phyloP scores from a whole-genome alignment of 257 asterid species.

The Penstemon newberryi region DNA sequence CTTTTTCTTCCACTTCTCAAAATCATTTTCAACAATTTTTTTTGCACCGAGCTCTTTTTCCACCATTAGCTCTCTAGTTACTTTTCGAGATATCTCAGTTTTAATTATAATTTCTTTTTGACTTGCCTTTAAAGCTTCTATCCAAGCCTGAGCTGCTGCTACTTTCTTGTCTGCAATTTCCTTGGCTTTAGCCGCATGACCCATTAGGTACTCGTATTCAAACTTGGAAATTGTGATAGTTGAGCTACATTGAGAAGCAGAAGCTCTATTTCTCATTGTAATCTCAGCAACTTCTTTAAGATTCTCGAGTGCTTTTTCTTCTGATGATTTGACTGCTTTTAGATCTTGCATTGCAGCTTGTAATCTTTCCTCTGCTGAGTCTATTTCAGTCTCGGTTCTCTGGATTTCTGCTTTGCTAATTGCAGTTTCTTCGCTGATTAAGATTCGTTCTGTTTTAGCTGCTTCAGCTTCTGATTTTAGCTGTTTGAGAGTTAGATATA shows the following conservation, averaged over 20 bases:
- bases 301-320: slow-evolving; percentile 61
- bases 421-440: slow-evolving; percentile 51
- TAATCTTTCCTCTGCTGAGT: slow-evolving; percentile 54
- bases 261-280: slow-evolving; percentile 55
- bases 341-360: slow-evolving; percentile 61
- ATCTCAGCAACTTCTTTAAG: slow-evolving; percentile 48
- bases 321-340: slow-evolving; percentile 60
- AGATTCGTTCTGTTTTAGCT: slow-evolving; percentile 43
- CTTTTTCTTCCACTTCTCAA: slow-evolving; percentile 47
- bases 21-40: slow-evolving; percentile 40
- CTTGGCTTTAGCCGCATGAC: slow-evolving; percentile 65
- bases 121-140: slow-evolving; percentile 76
- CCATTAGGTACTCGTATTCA: slow-evolving; percentile 76
- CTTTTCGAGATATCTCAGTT: slow-evolving; percentile 53
- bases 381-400: slow-evolving; percentile 56
- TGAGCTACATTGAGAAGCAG: slow-evolving; percentile 49
- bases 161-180: slow-evolving; percentile 83
- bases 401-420: slow-evolving; percentile 47
- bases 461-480: slow-evolving; percentile 53
- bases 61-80: slow-evolving; percentile 47
- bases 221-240: slow-evolving; percentile 66
- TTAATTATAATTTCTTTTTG: slow-evolving; percentile 64
- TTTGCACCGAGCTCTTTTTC: slow-evolving; percentile 47
- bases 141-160: slow-evolving; percentile 90
- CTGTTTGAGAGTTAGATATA: slow-evolving; percentile 53